A percentile compares a stretch with the other conserved stretches of the same genome.
Conservation (phyloP, 805 yeast genomes). For the Candida ulmi region DNA sequence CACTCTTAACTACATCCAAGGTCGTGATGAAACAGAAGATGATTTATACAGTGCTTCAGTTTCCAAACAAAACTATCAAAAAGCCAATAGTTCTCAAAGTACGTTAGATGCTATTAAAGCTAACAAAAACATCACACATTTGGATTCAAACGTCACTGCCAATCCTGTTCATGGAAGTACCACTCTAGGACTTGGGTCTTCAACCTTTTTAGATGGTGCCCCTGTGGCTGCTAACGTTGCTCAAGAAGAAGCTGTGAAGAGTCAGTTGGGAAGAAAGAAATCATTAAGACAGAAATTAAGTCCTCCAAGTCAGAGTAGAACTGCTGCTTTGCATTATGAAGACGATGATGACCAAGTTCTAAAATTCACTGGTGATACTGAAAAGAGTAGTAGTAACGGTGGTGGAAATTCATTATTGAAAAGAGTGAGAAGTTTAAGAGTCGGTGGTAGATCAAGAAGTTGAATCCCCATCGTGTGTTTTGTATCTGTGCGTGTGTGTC, state of each 20-base stretch:
- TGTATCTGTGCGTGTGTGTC: background rate
- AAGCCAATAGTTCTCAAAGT: conserved; percentile 12
- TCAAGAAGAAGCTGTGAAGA: conserved; percentile 29
- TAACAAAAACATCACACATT: conserved; percentile 49
- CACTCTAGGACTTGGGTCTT: conserved; percentile 84
- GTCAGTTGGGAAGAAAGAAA: conserved; percentile 72
- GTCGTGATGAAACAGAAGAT: conserved; percentile 46
- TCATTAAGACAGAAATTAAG: conserved; percentile 68
- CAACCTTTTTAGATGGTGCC: conserved; percentile 93
- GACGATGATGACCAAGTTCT: conserved; percentile 29
- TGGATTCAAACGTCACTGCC: conserved; percentile 67
- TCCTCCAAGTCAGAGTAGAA: background rate
- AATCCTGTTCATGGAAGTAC: conserved; percentile 79
- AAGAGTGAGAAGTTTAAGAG: conserved; percentile 87
- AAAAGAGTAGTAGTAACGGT: conserved; percentile 9
- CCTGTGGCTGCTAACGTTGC: conserved; percentile 66
- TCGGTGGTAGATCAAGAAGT: conserved; percentile 30
- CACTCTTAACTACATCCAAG: conserved; percentile 73
- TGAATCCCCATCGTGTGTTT: background rate
- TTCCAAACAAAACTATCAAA: conserved; percentile 6
- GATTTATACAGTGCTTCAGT: conserved; percentile 24
- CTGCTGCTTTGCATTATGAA: background rate
- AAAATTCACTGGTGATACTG: conserved; percentile 23
- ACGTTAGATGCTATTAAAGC: conserved; percentile 40
- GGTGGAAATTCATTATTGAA: conserved; percentile 58